Percentiles rank a stretch among this genome's conserved stretches.
Evolutionary conservation across 768 basidiomycete genomes (phyloP).

Genomic region (Serendipita indica): DNA sequence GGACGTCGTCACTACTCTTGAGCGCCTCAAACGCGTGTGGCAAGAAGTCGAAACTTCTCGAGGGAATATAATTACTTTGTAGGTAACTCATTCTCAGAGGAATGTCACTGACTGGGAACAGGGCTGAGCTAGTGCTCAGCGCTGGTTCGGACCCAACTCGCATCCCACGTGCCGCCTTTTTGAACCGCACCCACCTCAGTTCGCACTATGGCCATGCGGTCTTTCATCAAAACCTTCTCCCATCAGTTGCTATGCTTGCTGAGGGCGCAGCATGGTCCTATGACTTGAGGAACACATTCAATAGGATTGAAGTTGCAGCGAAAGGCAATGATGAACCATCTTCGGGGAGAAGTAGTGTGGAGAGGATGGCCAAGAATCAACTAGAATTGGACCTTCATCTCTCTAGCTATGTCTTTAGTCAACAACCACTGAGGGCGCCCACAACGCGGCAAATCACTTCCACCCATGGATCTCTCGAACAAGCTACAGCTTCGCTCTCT

Average conservation of each 20-base stretch:
- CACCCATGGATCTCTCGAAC: background rate
- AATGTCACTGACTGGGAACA: background rate
- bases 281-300: background rate
- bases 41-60: background rate
- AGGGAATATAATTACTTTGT: background rate
- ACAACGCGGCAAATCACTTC: background rate
- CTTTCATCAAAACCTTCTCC: background rate
- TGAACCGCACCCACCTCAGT: background rate
- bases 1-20: background rate
- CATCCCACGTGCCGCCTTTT: background rate
- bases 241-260: background rate
- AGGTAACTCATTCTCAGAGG: background rate
- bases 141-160: background rate
- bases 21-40: background rate
- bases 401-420: background rate
- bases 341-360: background rate
- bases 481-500: background rate
- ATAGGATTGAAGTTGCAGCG: background rate
- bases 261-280: background rate
- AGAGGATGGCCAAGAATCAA: background rate
- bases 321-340: background rate
- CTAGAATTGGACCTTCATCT: background rate
- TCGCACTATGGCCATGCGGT: background rate
- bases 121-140: background rate
- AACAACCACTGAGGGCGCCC: background rate